These are phyloP conservation scores for Hortiboletus campestris DNA, from an alignment of 768 basidiomycete species.

Conservation along the genomic window DNA sequence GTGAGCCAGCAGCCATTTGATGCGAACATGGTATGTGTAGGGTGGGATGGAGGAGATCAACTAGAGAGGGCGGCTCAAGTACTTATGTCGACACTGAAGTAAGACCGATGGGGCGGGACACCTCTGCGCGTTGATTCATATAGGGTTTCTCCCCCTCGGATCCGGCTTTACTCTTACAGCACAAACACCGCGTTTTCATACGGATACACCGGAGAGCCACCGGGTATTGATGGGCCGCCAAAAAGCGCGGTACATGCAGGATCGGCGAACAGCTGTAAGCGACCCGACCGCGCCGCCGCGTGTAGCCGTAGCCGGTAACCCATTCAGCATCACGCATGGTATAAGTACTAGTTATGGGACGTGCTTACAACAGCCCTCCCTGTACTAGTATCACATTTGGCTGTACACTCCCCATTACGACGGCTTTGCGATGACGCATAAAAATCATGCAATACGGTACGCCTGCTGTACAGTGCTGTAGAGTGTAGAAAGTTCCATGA, in stretches of 20 bases:
- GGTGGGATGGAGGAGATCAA: background rate
- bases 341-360: too few species aligned
- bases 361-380: too few species aligned
- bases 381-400: too few species aligned
- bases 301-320: too few species aligned
- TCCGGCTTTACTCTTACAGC: background rate
- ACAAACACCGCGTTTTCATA: background rate
- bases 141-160: background rate
- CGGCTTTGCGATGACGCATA: background rate
- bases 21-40: background rate
- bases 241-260: background rate
- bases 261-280: background rate
- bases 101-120: background rate
- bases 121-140: background rate
- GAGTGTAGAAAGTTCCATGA: background rate
- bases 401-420: background rate
- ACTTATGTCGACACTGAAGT: background rate
- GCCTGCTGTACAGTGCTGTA: background rate
- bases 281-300: too few species aligned
- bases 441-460: background rate
- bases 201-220: background rate
- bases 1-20: background rate
- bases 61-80: background rate
- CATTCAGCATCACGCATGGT: too few species aligned
- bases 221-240: background rate